Evolutionary conservation across 129 eudicot genomes (phyloP), one percentile per base, ranked within the genome.

Genomic region (Helichrysum umbraculigerum): DNA sequence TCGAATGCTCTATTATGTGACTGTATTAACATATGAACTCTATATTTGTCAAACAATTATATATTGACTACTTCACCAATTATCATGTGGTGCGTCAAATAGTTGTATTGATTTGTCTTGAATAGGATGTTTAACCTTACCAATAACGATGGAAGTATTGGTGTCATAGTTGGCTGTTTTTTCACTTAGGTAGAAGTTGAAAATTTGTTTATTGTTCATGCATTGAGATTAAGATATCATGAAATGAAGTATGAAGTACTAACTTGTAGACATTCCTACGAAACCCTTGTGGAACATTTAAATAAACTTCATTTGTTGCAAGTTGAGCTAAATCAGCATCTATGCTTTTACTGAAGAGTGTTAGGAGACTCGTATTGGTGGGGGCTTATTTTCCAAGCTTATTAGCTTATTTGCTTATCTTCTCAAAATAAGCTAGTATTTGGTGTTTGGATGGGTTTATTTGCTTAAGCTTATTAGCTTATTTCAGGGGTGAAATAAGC

Each of bases 91-190:
- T 35, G 35, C 58, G 15, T 35, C 6, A 41, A 25, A 42, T 25
- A 29, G 3, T 58, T 35, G 5, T 50, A 64, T 75, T 47, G 51
- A 50, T 29, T 47, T 29, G 78, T 28, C 61, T 74, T 42, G 60
- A 73, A 66, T 76, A 51, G 34, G 63, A 75, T 75, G 72, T 63
- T 75, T 63, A 12, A 75, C 35, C 33, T 39, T 12, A 39, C 44
- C 44, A 39, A 39, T 39, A 47, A 20, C 35, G 21, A 65, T 50
- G 69, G 12, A 15, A 66, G 15, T 39, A 65, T 50, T 12, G 42
- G 6, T 61, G 14, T 64, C 73, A 66, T 51, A 30, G 7, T 62
- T 42, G 70, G 33, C 3, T 60, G n/a, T 64, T 62, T 70, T 9
- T 39, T 39, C 60, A 42, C 78, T 25, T 61, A 25, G 56, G 6